Conservation (phyloP, 176 grass and related monocot genomes). For the Carex parvula region DNA sequence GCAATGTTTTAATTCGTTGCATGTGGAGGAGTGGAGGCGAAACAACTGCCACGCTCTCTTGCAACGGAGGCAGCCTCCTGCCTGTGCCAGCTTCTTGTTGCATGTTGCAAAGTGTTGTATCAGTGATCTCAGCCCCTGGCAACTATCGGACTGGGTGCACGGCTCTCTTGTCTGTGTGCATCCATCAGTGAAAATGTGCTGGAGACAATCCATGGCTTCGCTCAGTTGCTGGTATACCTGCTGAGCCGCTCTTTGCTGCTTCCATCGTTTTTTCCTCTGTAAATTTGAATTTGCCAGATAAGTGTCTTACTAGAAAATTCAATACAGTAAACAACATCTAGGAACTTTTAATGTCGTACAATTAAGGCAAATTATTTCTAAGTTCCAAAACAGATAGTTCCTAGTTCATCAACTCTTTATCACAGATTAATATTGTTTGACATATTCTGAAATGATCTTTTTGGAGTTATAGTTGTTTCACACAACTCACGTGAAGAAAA, state of each 20-base stretch:
- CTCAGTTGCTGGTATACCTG: slow-evolving; percentile 54
- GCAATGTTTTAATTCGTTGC: slow-evolving; percentile 35
- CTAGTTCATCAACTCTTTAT: not conserved
- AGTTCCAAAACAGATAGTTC: not conserved
- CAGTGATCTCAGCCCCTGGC: slow-evolving; percentile 40
- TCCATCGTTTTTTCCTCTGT: slow-evolving; percentile 65
- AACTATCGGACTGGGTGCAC: slow-evolving; percentile 1
- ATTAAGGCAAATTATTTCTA: not conserved
- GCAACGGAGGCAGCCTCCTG: slow-evolving; percentile 51
- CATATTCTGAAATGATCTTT: slow-evolving; percentile 5
- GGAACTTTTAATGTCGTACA: not conserved
- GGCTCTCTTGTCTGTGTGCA: not conserved
- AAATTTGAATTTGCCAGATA: not conserved
- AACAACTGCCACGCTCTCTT: slow-evolving; percentile 46
- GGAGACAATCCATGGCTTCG: slow-evolving; percentile 53
- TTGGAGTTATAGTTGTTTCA: not conserved
- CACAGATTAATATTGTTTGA: not conserved
- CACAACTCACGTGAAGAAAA: slow-evolving; percentile 20
- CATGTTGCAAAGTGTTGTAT: slow-evolving; percentile 50
- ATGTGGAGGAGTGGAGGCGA: slow-evolving; percentile 67
- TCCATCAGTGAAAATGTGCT: slow-evolving; percentile 32
- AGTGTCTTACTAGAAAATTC: not conserved
- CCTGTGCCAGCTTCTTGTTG: slow-evolving; percentile 16
- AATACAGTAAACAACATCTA: not conserved
- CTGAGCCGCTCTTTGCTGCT: slow-evolving; percentile 34